Evolutionary conservation across 164 flowering plant genomes (phyloP).

Genomic region (Magnolia kwangsiensis): DNA sequence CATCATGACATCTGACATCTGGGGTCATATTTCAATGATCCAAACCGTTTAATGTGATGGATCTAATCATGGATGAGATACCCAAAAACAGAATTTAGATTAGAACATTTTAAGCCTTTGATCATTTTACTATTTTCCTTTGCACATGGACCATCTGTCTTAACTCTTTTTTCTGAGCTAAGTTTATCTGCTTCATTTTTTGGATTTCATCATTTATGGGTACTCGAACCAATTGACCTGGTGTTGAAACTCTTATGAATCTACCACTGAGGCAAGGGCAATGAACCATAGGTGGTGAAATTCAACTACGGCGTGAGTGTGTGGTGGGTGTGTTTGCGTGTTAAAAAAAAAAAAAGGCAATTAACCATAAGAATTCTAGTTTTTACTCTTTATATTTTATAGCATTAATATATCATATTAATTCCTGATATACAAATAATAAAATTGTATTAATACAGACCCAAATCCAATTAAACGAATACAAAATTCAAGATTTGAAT

Average conservation of each 20-base stretch:
- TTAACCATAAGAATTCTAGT: not conserved
- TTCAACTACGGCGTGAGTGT: no score
- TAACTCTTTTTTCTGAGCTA: not conserved
- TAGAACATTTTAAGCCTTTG: not conserved
- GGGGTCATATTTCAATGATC: no score
- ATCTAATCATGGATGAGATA: not conserved
- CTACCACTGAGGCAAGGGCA: no score
- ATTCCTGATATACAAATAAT: not conserved
- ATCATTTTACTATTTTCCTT: not conserved
- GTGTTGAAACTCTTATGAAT: no score
- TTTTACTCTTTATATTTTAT: not conserved
- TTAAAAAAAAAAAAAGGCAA: no score
- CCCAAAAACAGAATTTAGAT: not conserved
- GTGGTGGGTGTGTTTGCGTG: no score
- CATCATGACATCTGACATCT: no score
- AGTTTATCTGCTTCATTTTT: no score
- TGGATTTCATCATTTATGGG: no score
- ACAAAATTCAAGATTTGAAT: conserved; percentile 7
- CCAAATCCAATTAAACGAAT: not conserved
- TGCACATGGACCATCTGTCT: not conserved
- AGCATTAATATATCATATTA: not conserved
- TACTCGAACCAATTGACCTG: no score
- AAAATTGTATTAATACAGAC: not conserved
- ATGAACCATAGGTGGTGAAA: no score
- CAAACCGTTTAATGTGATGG: no score